Evolutionary conservation across 768 basidiomycete species (phyloP), one percentile per base, ranked within the genome.

Genomic region (Lactarius hatsudake): DNA sequence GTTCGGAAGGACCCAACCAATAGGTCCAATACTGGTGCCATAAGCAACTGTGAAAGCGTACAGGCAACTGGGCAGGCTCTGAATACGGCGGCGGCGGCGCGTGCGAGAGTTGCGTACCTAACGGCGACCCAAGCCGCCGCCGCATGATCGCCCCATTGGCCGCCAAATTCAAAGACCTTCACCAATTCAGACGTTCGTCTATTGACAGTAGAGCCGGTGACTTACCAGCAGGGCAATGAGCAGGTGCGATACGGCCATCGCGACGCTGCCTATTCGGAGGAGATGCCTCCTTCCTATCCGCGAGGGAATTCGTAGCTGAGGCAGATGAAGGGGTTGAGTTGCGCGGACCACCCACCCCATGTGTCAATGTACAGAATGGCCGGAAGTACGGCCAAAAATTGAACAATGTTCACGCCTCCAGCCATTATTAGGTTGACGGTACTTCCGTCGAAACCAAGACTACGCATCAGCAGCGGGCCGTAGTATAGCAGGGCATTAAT

Each of bases 401-500:
- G 92, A 7, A 90, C 83, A 63, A 94, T 83, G 18, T 90, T 90
- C 69, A 93, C 86, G 0, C 91, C 90, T 28, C 92, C 92, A 0
- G 89, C 84, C 3, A 88, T 86, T n/a, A 91, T 70, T 0, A 93
- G 79, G 0, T 86, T 82, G 9, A 84, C 80, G 0, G 79, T 82
- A 65, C 87, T 84, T 20, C 87, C 87, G 26, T 78, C 77, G 32
- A 93, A 67, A 5, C 90, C 91, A 54, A 93, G 81, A 59, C 79
- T 85, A 38, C 75, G 81, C 56, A 93, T 83, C 3, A 94, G 79
- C 0, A 85, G 86, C 1, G 92, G 92, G 0, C 91, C 91, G 71
- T 92, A 94, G 72, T 93, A 94, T 9, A 93, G 78, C 38, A 94
- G 74, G 12, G 92, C 91, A 72, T 93, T 94, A 69, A 93, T 94